Evolutionary conservation across 2,329 filamentous ascomycete species (phyloP).

Genomic region (Venturiaceae sp.): DNA sequence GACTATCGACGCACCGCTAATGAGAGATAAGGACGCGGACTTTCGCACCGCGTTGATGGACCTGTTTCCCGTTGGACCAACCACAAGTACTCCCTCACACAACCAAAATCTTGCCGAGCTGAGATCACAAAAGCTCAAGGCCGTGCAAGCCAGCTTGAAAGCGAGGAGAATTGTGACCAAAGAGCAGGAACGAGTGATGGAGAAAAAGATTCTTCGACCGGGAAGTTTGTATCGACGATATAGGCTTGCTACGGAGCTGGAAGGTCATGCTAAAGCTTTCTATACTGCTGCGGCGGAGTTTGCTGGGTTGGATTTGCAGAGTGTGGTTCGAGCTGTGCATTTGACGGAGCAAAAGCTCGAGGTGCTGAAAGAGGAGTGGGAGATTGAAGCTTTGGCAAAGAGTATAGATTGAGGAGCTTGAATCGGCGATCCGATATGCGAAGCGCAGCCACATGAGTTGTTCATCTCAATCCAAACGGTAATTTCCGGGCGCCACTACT

Average conservation of each 20-base stretch:
- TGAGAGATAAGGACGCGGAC: constrained; percentile 25
- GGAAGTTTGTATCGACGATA: constrained; percentile 43
- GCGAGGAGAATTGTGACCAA: constrained; percentile 22
- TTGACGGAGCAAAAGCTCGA: constrained; percentile 30
- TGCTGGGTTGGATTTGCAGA: constrained; percentile 36
- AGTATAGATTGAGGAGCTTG: neutral
- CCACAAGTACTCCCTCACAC: neutral
- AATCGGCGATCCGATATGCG: too few species aligned
- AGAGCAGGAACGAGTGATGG: constrained; percentile 18
- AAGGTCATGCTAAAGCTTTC: constrained; percentile 34
- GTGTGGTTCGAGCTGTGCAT: constrained; percentile 40
- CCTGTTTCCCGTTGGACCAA: constrained; percentile 26
- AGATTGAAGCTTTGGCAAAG: neutral
- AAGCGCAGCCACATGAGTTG: too few species aligned
- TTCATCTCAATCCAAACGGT: too few species aligned
- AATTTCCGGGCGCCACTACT: too few species aligned
- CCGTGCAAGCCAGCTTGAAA: constrained; percentile 32
- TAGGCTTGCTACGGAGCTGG: constrained; percentile 36
- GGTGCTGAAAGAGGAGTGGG: constrained; percentile 28
- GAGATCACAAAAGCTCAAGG: constrained; percentile 27
- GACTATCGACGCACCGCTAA: constrained; percentile 35
- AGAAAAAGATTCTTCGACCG: constrained; percentile 22
- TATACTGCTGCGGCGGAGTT: constrained; percentile 41
- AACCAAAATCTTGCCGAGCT: constrained; percentile 14
- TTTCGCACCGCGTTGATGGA: constrained; percentile 29